Percentiles rank a stretch among this genome's conserved stretches.
These are phyloP conservation scores for Botryotinia calthae DNA, from an alignment of 2,329 filamentous ascomycete species.

Conservation along the genomic window DNA sequence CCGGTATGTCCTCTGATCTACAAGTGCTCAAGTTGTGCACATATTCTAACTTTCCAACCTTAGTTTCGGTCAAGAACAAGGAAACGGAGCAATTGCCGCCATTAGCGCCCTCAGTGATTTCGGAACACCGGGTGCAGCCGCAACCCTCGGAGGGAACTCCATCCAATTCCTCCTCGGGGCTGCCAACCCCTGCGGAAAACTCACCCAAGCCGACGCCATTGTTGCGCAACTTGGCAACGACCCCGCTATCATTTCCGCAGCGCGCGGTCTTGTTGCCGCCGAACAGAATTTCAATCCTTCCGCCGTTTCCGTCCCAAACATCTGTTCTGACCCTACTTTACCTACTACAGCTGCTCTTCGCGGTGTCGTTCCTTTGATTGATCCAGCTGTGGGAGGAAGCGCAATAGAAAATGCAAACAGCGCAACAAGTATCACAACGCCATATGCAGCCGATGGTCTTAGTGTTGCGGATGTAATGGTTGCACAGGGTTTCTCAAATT, in stretches of 20 bases:
- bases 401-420: conserved; percentile 61
- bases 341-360: conserved; percentile 60
- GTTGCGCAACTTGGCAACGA: conserved; percentile 59
- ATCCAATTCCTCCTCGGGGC: conserved; percentile 62
- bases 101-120: conserved; percentile 53
- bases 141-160: conserved; percentile 60
- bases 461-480: conserved; percentile 63
- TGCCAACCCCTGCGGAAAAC: conserved; percentile 64
- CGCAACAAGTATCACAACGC: conserved; percentile 48
- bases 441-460: conserved; percentile 59
- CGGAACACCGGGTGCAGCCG: conserved; percentile 58
- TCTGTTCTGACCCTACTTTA: conserved; percentile 62
- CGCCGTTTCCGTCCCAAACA: conserved; percentile 54
- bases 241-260: conserved; percentile 58
- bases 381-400: conserved; percentile 58
- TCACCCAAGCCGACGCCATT: conserved; percentile 63
- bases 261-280: conserved; percentile 60
- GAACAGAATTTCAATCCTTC: conserved; percentile 75
- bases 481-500: conserved; percentile 62
- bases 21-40: not conserved
- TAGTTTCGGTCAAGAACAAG: conserved; percentile 62
- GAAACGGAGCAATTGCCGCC: conserved; percentile 46
- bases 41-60: conserved; percentile 3
- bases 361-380: conserved; percentile 65
- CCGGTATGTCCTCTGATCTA: conserved; percentile 29